Evolutionary conservation across 129 eudicot species (phyloP).

Genomic region (Pittosporum tobira): DNA sequence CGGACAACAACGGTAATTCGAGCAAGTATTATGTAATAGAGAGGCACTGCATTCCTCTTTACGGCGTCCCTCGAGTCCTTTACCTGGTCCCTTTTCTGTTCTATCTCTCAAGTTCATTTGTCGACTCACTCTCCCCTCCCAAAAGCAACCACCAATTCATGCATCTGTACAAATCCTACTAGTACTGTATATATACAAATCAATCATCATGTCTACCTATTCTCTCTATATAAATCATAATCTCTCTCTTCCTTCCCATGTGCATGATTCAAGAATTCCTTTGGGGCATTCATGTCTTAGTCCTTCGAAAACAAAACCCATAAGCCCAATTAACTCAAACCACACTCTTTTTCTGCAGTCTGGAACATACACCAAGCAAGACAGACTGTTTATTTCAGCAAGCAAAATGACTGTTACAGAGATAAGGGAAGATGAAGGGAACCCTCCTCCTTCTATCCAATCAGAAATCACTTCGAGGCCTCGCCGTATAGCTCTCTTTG

Average conservation of each 20-base stretch:
- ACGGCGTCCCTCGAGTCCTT: conserved; percentile 8
- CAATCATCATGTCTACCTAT: conserved; percentile 32
- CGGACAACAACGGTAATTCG: too few relatives aligned
- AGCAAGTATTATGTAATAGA: too few relatives aligned
- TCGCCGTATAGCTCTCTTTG: conserved; percentile 89
- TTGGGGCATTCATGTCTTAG: conserved; percentile 21
- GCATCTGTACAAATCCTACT: not conserved
- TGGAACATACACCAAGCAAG: conserved; percentile 1
- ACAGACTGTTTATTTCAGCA: conserved; percentile 23
- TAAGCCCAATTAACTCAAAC: conserved; percentile 16
- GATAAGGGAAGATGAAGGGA: conserved; percentile 32
- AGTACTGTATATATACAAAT: not conserved
- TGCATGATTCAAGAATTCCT: conserved; percentile 10
- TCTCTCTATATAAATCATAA: conserved; percentile 49
- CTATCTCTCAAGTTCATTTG: too few relatives aligned
- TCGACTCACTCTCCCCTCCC: conserved; percentile 13
- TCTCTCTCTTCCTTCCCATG: conserved; percentile 27
- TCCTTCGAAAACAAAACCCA: conserved; percentile 30
- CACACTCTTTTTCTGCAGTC: conserved; percentile 15
- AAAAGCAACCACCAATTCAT: conserved; percentile 10
- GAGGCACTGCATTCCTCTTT: not conserved
- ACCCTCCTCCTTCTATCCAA: conserved; percentile 49
- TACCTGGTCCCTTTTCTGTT: too few relatives aligned
- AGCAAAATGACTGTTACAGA: conserved; percentile 34
- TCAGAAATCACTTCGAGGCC: conserved; percentile 49